Base-by-base conservation (phyloP, 306 rosid species). In the Inga leiocalycina region DNA sequence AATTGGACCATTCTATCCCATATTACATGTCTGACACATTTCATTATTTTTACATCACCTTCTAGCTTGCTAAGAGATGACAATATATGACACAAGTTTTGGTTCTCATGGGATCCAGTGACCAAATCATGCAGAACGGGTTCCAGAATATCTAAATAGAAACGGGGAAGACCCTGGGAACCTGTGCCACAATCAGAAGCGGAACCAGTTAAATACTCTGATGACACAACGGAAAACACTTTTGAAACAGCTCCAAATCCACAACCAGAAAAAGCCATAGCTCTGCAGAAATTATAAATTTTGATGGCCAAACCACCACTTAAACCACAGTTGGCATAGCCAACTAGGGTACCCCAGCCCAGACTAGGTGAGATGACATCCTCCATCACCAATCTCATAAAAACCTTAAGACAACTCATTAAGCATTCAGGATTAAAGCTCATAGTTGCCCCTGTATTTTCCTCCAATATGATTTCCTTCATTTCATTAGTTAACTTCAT, bases 241-340 rank as follows among this genome's bases (percentile, higher is more conserved):
- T 94, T 97, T 15, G 92, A 89, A 37, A 96, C 85, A 10, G 97
- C 88, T 86, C 89, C 93, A 75, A 91, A 96, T 74, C 95, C 97
- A 88, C 99, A 96, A 59, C 97, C 94, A 77, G 99, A 92, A 88
- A 94, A 93, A 75, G 92, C 85, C 98, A 96, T 90, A 7, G 97
- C 92, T 88, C 83, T 85, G 85, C 98, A 90, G 91, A 96, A 92
- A 79, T 80, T 85, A 81, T 85, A 87, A 75, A 85, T 89, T 87
- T 88, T 94, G 32, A 66, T 75, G 81, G 90, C 83, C 84, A 88
- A 86, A 83, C 87, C 93, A 64, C 93, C 93, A 66, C 79, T 86
- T 83, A 91, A 86, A 67, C 97, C 98, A 14, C 86, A 70, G 12
- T 69, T 82, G 76, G 89, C 90, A 86, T 89, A 94, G 84, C 84